Evolutionary conservation across 768 basidiomycete species (phyloP), one percentile per base, ranked within the genome.

Genomic region (Porphyrellus cyaneotinctus): DNA sequence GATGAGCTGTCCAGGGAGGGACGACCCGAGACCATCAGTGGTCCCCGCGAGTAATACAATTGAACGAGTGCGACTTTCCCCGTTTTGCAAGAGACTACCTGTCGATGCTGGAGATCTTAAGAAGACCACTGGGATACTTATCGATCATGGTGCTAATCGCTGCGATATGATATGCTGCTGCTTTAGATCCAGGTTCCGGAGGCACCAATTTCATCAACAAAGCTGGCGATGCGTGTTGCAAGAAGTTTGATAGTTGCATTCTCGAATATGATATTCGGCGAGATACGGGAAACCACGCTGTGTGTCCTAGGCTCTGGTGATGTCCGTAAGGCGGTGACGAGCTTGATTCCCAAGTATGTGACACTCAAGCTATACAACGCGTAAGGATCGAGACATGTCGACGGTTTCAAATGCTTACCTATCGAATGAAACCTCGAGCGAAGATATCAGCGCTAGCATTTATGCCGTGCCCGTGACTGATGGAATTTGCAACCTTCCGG

Each of bases 161-260:
- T 39, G 20, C 20, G 5, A 39, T 22, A 14, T 20, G 5, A 39
- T 22, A 14, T 22, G 20, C 11, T 22, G 38, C 20, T 13, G 20
- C 38, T 39, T 39, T 22, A 22, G 20, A 11, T 39, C 38, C 38
- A 4, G 20, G 12, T 12, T 23, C 20, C 2, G 11, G 38, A 22
- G 9, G 20, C 2, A 15, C 39, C 48, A 4, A 20, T 15, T 23
- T 47, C 22, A 5, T 39, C 11, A 17, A 52, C 43, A 49, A 64
- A 18, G 47, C 43, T 4, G n/a, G 57, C 18, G 43, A 63, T 23
- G 0, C 22, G 33, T 2, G 43, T 26, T 7, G 53, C 51, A 7
- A 62, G 53, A 5, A 35, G 47, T 18, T 49, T n/a, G 10, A 76
- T 65, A 0, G 72, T 72, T 8, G 76, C 76, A 26, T 76, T 58